Base-by-base conservation (phyloP, 139 green algal genomes). In the Coelastrella sp. region DNA sequence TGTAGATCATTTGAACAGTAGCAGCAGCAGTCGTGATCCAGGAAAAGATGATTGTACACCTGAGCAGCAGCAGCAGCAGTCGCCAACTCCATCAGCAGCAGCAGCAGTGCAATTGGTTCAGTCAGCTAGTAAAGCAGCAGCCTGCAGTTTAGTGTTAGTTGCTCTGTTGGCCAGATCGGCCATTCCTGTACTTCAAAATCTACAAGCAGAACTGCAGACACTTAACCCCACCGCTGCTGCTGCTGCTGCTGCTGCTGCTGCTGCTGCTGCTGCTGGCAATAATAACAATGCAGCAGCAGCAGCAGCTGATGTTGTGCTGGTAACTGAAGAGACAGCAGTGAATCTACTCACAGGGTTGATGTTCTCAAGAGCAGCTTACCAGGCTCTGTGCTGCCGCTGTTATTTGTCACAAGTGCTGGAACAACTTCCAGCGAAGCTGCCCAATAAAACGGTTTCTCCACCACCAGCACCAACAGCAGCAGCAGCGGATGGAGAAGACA, bases 401-500 rank as follows among this genome's bases (percentile, higher is more conserved):
- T 87, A 87, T 49, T 27, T 87, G 6, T 73, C 82, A 12, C 82
- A 87, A 61, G 82, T 87, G 15, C 63, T 87, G 7, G 35, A 78
- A 4, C 19, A 70, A 9, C 25, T 87, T 17, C 82, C 82, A 8
- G 59, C 25, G 4, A 63, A 63, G 14, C 63, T 87, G 6, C n/a
- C 15, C 8, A 24, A 27, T 7, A 49, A 49, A 49, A 49, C 35
- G 35, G 1, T 49, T 49, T 49, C 35, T 3, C 35, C 35, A 49
- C 35, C 35, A 49, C 35, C 35, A 49, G 1, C 35, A 49, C 1
- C 35, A 49, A 3, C 35, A 49, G 35, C 63, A 70, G 63, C 63
- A 70, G 63, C 63, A 70, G 68, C 68, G 10, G 6, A 76, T 27
- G 35, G 35, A 49, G 35, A 3, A 49, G 1, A 49, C 35, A 3